Percentiles rank a stretch among this genome's conserved stretches.
Evolutionary conservation across 305 asterid genomes (phyloP).

Genomic region (Fraxinus greggii): DNA sequence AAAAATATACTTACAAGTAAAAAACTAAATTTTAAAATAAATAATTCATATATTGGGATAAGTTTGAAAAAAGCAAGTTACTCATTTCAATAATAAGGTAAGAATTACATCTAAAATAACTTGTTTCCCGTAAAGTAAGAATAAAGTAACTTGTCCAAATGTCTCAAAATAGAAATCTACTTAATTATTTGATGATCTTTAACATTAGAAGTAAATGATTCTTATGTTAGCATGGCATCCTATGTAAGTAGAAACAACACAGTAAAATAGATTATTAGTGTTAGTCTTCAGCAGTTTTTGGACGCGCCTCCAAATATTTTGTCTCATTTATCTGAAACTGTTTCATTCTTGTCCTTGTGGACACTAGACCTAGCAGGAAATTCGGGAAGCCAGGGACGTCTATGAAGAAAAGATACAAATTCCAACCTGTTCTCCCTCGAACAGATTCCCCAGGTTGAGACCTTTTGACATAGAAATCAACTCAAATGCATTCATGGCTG

Average conservation of each 20-base stretch:
- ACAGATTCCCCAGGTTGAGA: slow-evolving; percentile 79
- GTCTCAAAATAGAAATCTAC: background rate
- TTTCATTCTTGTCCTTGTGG: background rate
- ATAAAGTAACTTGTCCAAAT: background rate
- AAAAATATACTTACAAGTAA: background rate
- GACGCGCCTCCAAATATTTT: background rate
- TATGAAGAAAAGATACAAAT: background rate
- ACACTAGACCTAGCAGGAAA: background rate
- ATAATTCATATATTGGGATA: background rate
- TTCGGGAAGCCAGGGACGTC: background rate
- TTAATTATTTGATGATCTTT: background rate
- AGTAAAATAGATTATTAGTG: background rate
- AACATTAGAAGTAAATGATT: background rate
- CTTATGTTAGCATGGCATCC: background rate
- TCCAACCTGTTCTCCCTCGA: slow-evolving; percentile 59
- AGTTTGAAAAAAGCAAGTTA: background rate
- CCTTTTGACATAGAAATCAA: slow-evolving; percentile 91
- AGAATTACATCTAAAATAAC: background rate
- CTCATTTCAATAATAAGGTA: background rate
- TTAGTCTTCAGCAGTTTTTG: background rate
- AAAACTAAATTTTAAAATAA: background rate
- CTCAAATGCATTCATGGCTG: slow-evolving; percentile 90
- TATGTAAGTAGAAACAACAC: background rate
- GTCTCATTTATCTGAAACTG: background rate
- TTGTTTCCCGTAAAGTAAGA: background rate